These are phyloP conservation scores for Monosporascus ibericus DNA, from an alignment of 2,329 filamentous ascomycete genomes.

Conservation along the genomic window DNA sequence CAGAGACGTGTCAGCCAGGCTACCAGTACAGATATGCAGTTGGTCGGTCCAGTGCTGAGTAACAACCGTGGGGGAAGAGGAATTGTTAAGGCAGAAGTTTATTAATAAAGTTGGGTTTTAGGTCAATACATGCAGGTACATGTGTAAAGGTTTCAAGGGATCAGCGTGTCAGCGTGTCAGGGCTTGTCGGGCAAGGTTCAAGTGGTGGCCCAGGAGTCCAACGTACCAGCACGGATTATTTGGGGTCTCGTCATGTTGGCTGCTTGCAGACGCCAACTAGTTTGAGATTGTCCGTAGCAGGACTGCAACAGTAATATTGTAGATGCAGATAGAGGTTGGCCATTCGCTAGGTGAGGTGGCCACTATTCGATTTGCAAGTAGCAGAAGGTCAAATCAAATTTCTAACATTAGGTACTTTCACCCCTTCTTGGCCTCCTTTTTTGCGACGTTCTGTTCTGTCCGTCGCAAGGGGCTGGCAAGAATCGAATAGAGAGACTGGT, in stretches of 20 bases:
- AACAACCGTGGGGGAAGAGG: constrained; percentile 2
- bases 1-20: constrained; percentile 19
- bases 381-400: too few relatives aligned
- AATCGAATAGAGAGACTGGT: too few relatives aligned
- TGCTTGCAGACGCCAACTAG: constrained; percentile 7
- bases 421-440: too few relatives aligned
- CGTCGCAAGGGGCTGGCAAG: too few relatives aligned
- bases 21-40: constrained; percentile 9
- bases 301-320: too few relatives aligned
- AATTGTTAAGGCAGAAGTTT: not conserved
- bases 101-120: not conserved
- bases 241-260: constrained; percentile 53
- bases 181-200: constrained; percentile 1
- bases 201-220: not conserved
- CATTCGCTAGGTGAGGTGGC: too few relatives aligned
- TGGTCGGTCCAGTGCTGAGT: not conserved
- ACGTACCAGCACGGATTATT: constrained; percentile 56
- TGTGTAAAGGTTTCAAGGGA: not conserved
- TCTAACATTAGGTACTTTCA: too few relatives aligned
- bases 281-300: too few relatives aligned
- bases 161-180: not conserved
- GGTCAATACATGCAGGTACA: not conserved
- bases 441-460: too few relatives aligned
- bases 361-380: too few relatives aligned
- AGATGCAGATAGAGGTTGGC: too few relatives aligned